These are phyloP conservation scores for Aureobasidium leucospermi DNA, from an alignment of 2,329 filamentous ascomycete species.

Conservation along the genomic window DNA sequence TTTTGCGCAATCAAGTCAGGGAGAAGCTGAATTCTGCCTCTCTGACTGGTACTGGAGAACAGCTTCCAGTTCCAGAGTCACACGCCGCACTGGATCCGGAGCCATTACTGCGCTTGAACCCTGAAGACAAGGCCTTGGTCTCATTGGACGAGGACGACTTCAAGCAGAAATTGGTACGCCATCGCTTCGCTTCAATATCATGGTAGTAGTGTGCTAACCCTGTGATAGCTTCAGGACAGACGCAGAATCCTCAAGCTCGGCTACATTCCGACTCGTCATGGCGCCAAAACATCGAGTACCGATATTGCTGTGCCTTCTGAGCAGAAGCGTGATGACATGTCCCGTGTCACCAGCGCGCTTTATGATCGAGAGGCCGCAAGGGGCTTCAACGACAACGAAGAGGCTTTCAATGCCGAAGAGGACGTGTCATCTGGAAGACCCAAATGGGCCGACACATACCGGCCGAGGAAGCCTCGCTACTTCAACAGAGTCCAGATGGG, in stretches of 20 bases:
- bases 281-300: not conserved
- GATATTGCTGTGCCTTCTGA: not conserved
- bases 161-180: slow-evolving; percentile 46
- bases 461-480: slow-evolving; percentile 86
- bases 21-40: not conserved
- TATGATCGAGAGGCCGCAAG: slow-evolving; percentile 91
- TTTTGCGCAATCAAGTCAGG: slow-evolving; percentile 20
- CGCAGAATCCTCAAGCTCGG: slow-evolving; percentile 57
- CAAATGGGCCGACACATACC: slow-evolving; percentile 76
- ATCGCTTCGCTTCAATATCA: not conserved
- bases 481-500: slow-evolving; percentile 99
- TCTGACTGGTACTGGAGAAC: not conserved
- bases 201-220: not conserved
- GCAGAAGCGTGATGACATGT: slow-evolving; percentile 57
- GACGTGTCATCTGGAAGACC: slow-evolving; percentile 59
- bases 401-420: slow-evolving; percentile 90
- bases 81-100: slow-evolving; percentile 51
- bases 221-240: slow-evolving; percentile 44
- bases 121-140: slow-evolving; percentile 56
- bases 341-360: slow-evolving; percentile 76
- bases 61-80: not conserved
- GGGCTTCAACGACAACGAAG: slow-evolving; percentile 87
- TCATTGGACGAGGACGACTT: slow-evolving; percentile 53
- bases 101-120: slow-evolving; percentile 54
- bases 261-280: slow-evolving; percentile 49